These are phyloP conservation scores for Chlorophyllum brunneum DNA, from an alignment of 768 basidiomycete species.

Conservation along the genomic window DNA sequence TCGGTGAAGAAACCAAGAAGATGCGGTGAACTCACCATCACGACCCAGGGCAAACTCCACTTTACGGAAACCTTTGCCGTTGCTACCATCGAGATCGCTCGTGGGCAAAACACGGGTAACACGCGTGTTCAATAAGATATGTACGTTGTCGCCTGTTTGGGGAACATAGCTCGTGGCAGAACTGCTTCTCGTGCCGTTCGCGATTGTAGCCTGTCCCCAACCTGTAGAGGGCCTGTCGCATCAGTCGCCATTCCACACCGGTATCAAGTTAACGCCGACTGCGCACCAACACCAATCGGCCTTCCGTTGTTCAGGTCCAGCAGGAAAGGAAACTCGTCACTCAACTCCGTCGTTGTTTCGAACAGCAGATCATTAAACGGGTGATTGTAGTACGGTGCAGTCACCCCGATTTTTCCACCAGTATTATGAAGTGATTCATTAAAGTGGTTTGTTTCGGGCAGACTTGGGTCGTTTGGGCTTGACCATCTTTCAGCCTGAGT, in stretches of 20 bases:
- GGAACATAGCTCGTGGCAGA: no score
- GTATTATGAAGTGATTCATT: not conserved
- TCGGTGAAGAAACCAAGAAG: not conserved
- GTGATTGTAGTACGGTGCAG: constrained; percentile 19
- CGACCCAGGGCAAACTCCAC: constrained; percentile 8
- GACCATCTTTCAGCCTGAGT: constrained; percentile 3
- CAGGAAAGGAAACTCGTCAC: constrained; percentile 7
- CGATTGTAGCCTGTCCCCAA: no score
- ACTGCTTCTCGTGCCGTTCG: no score
- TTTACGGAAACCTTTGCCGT: constrained; percentile 5
- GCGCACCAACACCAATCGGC: constrained; percentile 8
- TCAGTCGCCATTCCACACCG: no score
- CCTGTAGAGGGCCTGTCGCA: no score
- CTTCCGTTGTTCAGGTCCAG: constrained; percentile 8
- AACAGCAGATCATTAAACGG: constrained; percentile 4
- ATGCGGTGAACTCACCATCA: not conserved
- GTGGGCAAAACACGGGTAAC: constrained; percentile 19
- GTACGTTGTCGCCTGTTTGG: constrained; percentile 21
- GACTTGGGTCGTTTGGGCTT: not conserved
- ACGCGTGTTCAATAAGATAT: constrained; percentile 25
- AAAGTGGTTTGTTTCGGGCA: not conserved
- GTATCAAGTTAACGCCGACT: no score
- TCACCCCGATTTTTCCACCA: not conserved
- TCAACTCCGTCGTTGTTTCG: not conserved
- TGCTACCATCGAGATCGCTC: not conserved